Evolutionary conservation across 2,329 filamentous ascomycete species (phyloP).

Genomic region (Akanthomyces dipterigenus): DNA sequence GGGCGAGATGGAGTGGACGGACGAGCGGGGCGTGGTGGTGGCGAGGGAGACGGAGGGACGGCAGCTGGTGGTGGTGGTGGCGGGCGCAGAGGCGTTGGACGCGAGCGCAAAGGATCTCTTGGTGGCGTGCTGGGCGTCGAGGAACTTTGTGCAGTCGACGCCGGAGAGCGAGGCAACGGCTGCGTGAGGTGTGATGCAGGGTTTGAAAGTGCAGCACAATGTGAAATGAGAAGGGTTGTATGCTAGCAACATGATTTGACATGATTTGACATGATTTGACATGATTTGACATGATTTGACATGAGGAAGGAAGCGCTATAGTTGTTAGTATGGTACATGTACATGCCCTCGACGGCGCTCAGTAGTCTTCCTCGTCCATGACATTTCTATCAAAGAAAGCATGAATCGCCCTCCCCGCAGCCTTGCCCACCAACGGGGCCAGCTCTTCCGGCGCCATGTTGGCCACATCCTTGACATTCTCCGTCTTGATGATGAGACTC

Average conservation of each 20-base stretch:
- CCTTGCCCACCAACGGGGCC: slow-evolving; percentile 66
- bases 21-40: background rate
- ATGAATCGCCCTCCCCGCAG: slow-evolving; percentile 68
- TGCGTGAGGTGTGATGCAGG: no score
- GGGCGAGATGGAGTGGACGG: background rate
- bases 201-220: no score
- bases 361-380: slow-evolving; percentile 41
- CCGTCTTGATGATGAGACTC: slow-evolving; percentile 63
- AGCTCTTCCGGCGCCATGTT: slow-evolving; percentile 77
- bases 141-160: background rate
- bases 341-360: background rate
- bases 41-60: background rate
- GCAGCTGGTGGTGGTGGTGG: background rate
- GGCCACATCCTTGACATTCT: slow-evolving; percentile 73
- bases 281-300: no score
- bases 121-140: slow-evolving; percentile 5
- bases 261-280: no score
- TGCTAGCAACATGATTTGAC: no score
- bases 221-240: no score
- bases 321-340: background rate
- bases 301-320: background rate
- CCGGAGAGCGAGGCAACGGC: background rate
- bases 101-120: background rate
- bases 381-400: slow-evolving; percentile 70
- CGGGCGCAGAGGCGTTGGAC: background rate